Evolutionary conservation across 164 flowering plant species (phyloP).

Genomic region (Brasenia schreberi): DNA sequence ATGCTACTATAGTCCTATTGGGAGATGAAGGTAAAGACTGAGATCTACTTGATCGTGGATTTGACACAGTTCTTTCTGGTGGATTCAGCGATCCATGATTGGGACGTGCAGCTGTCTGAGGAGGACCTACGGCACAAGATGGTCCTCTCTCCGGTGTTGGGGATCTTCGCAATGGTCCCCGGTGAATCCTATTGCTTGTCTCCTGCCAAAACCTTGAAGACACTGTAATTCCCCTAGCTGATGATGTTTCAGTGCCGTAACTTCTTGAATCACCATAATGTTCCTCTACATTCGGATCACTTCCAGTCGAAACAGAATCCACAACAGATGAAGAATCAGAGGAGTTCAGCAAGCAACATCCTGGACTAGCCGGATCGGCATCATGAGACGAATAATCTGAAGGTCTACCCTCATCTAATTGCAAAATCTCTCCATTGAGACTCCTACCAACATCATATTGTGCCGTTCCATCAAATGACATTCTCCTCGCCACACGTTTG

Average conservation of each 20-base stretch:
- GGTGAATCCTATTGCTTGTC: not conserved
- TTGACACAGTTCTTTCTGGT: constrained; percentile 23
- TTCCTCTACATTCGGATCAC: not conserved
- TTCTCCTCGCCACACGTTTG: constrained; percentile 10
- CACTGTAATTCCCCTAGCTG: not conserved
- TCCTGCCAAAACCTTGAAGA: not conserved
- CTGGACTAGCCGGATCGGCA: not conserved
- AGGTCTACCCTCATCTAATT: constrained; percentile 21
- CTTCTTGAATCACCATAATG: not conserved
- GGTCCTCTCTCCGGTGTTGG: not conserved
- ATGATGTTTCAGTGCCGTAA: not conserved
- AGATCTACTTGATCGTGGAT: constrained; percentile 27
- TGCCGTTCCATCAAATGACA: constrained; percentile 18
- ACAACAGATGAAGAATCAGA: not conserved
- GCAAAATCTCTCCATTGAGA: constrained; percentile 1
- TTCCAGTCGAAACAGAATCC: not conserved
- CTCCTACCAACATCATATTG: constrained; percentile 9
- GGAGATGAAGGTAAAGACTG: constrained; percentile 14
- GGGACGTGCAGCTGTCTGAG: constrained; percentile 10
- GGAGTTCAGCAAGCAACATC: not conserved
- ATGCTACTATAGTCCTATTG: constrained; percentile 15
- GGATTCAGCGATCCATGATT: constrained; percentile 16
- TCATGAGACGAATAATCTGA: not conserved
- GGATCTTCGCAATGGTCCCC: not conserved
- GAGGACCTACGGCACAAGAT: constrained; percentile 2